Evolutionary conservation across 2,329 filamentous ascomycete species (phyloP), one percentile per base, ranked within the genome.

Genomic region (Nothophoma quercina): DNA sequence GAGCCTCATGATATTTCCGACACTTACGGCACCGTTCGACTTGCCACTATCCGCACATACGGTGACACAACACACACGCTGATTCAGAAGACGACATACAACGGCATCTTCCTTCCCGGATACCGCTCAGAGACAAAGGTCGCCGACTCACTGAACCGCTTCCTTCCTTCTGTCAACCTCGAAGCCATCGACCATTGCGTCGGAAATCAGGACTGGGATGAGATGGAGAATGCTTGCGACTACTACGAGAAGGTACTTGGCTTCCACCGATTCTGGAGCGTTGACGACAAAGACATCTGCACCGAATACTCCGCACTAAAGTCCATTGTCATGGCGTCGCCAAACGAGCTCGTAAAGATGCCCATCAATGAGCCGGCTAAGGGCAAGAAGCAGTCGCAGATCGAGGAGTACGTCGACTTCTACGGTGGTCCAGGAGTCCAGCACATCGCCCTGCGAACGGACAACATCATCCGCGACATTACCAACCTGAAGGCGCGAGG

Each of bases 251-350:
- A 87, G 58, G 90, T 88, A 58, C 88, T 97, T 22, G 89, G 88
- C 47, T 97, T 97, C 84, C 92, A 96, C 80, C 90, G 93, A 62
- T 97, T 97, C 87, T 97, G 93, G 93, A 91, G 88, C 47, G 93
- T 97, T 52, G 93, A 97, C 75, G 93, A 97, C 81, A 89, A 86
- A 63, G 86, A 96, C 72, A 96, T 97, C 77, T 91, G 87, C 83
- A 96, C 90, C 62, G 92, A 96, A 71, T 97, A 91, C 83, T 92
- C 88, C 1, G 92, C 93, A 8, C 82, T 97, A 39, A 91, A 88
- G 77, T 90, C 86, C 68, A 87, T 97, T 68, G 93, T 97, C 70
- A 96, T 97, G 92, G 85, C 89, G 33, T 91, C 88, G 4, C 86
- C 87, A 55, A 91, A 93, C 78, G 89, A 93, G 51, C 75, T 89